A percentile compares a stretch with the other conserved stretches of the same genome.
phyloP scores from a whole-genome alignment of 495 filamentous ascomycete genomes.

The Chaetomium fimeti region DNA sequence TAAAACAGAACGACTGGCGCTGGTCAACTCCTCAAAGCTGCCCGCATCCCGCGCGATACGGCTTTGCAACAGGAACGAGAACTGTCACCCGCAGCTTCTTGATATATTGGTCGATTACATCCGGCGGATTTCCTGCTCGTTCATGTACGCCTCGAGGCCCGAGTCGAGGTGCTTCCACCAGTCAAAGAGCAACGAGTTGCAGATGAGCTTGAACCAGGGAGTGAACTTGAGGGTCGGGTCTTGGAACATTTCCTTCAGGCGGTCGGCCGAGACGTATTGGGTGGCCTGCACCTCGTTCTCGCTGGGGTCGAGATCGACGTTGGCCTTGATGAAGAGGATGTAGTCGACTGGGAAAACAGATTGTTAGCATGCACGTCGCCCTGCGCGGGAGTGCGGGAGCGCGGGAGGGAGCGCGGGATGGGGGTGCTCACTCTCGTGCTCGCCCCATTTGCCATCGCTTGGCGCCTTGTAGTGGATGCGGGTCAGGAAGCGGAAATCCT shows the following conservation, averaged over 20 bases:
- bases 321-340: conserved; percentile 95
- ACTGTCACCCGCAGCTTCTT: not conserved
- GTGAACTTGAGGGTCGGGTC: conserved; percentile 81
- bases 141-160: conserved; percentile 77
- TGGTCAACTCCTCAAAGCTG: not conserved
- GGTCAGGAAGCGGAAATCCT: conserved; percentile 91
- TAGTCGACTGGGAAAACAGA: conserved; percentile 75
- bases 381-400: not conserved
- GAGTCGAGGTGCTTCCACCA: conserved; percentile 92
- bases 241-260: conserved; percentile 82
- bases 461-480: conserved; percentile 97
- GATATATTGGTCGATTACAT: conserved; percentile 52
- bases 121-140: conserved; percentile 81
- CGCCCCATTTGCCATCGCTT: conserved; percentile 96
- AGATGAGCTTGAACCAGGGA: conserved; percentile 99
- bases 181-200: conserved; percentile 94
- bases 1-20: conserved; percentile 11
- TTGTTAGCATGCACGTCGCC: conserved; percentile 12
- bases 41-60: conserved; percentile 6
- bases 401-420: not conserved
- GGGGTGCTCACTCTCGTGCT: conserved; percentile 85
- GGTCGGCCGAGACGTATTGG: conserved; percentile 75
- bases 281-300: conserved; percentile 85
- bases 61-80: not conserved
- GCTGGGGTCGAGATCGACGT: conserved; percentile 78